Evolutionary conservation across 148 eudicot genomes (phyloP), one percentile per base, ranked within the genome.

Genomic region (Spergularia bocconei): DNA sequence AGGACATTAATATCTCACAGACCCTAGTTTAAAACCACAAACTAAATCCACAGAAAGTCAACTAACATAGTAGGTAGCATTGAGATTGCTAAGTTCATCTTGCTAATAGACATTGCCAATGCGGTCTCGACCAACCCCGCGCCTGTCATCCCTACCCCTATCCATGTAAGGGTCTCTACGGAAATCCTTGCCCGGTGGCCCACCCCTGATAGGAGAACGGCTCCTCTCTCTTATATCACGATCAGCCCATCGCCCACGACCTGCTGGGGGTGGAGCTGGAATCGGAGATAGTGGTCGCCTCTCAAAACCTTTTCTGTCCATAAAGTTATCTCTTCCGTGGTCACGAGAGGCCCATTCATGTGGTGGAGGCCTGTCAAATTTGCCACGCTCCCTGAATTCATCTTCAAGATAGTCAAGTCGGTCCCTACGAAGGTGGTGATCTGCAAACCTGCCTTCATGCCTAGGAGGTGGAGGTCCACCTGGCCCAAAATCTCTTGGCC

Each of bases 121-220:
- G 58, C 91, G 72, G 23, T 76, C 90, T 63, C 92, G 84, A 44
- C 91, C 88, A 15, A 73, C 76, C 20, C 88, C 87, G 38, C 87
- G 91, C 70, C 92, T 86, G 51, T 88, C 93, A 70, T 91, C 92
- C 62, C 96, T 87, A 11, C 87, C 91, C 67, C 92, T 78, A n/a
- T 82, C 93, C 77, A 81, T 64, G 75, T 83, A 91, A 10, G 83
- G 44, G 36, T 89, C 93, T 69, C 88, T 79, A 25, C 80, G 87
- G 74, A 86, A 87, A 17, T 88, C 95, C 79, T 87, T 88, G 0
- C 84, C 81, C 12, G 89, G 85, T 54, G 86, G 85, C 41, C 87
- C 84, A 53, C 87, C 91, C 78, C 97, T 82, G 7, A 88, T 67
- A 4, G 94, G 93, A 50, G 97, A 88, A 20, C 93, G 85, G 70